These are phyloP conservation scores for Venturia asperata DNA, from an alignment of 2,329 filamentous ascomycete species.

Conservation along the genomic window DNA sequence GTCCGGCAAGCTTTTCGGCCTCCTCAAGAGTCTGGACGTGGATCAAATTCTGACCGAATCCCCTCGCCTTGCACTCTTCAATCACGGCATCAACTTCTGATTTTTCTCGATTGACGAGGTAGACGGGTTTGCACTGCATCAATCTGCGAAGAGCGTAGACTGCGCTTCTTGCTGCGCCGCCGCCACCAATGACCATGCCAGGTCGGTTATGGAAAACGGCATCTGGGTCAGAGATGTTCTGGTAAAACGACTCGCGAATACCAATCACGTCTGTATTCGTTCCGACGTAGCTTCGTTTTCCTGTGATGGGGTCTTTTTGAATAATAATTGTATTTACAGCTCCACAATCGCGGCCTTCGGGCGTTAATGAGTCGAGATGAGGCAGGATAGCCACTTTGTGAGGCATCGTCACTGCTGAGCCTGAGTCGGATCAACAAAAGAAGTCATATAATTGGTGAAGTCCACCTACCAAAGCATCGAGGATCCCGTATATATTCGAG, in stretches of 20 bases:
- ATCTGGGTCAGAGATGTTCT: slow-evolving; percentile 39
- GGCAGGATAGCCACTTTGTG: slow-evolving; percentile 72
- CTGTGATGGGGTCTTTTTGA: slow-evolving; percentile 40
- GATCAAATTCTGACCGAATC: slow-evolving; percentile 53
- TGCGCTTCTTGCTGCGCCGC: slow-evolving; percentile 69
- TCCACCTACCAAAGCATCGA: slow-evolving; percentile 52
- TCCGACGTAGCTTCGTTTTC: slow-evolving; percentile 54
- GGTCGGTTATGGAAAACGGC: slow-evolving; percentile 51
- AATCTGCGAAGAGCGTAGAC: slow-evolving; percentile 67
- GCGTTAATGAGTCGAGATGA: slow-evolving; percentile 65
- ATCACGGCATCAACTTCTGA: slow-evolving; percentile 61
- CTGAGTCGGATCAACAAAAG: slow-evolving; percentile 30
- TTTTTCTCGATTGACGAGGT: slow-evolving; percentile 68
- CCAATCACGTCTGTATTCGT: slow-evolving; percentile 79
- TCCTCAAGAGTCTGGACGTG: slow-evolving; percentile 57
- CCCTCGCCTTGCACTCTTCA: slow-evolving; percentile 51
- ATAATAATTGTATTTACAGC: slow-evolving; percentile 76
- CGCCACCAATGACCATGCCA: slow-evolving; percentile 68
- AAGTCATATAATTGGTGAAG: neutral
- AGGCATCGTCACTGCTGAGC: slow-evolving; percentile 73
- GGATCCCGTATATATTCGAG: slow-evolving; percentile 47
- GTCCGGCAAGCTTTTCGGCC: slow-evolving; percentile 50
- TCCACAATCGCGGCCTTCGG: slow-evolving; percentile 64
- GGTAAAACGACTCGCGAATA: slow-evolving; percentile 62
- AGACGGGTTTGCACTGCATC: slow-evolving; percentile 61